Conservation (phyloP, 2,329 filamentous ascomycete species). For the Diaporthe helianthi region DNA sequence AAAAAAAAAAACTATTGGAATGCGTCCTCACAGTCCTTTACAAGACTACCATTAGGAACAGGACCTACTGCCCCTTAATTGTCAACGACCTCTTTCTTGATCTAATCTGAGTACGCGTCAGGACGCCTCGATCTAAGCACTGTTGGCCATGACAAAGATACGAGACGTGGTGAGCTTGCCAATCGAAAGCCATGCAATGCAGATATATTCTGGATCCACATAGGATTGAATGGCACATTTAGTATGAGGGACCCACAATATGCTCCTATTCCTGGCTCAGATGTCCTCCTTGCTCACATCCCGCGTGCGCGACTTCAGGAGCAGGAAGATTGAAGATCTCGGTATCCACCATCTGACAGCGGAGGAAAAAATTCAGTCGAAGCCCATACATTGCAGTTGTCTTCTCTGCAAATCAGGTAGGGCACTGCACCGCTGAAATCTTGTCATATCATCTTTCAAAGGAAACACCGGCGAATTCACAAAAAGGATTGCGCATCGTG, state of each 20-base stretch:
- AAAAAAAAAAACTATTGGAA: background rate
- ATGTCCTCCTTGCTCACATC: conserved; percentile 10
- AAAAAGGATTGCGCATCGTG: conserved; percentile 4
- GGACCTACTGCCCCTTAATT: background rate
- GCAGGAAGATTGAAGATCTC: background rate
- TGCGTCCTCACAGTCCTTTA: background rate
- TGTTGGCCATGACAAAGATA: background rate
- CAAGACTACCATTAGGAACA: background rate
- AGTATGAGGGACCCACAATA: background rate
- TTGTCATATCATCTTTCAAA: background rate
- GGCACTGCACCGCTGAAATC: conserved; percentile 18
- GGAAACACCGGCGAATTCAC: background rate
- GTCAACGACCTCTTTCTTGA: background rate
- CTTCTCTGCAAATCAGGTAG: background rate
- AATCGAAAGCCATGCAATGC: conserved; percentile 13
- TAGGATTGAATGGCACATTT: background rate
- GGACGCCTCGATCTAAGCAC: background rate
- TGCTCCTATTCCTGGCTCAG: background rate
- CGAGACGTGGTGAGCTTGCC: background rate
- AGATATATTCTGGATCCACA: conserved; percentile 18
- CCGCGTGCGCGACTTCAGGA: conserved; percentile 1
- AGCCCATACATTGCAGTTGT: background rate
- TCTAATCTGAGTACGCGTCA: conserved; percentile 11
- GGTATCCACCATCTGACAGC: background rate
- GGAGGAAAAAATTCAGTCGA: conserved; percentile 6